phyloP scores from a whole-genome alignment of 1,284 basidiomycete species.

The Amylostereum areolatum region DNA sequence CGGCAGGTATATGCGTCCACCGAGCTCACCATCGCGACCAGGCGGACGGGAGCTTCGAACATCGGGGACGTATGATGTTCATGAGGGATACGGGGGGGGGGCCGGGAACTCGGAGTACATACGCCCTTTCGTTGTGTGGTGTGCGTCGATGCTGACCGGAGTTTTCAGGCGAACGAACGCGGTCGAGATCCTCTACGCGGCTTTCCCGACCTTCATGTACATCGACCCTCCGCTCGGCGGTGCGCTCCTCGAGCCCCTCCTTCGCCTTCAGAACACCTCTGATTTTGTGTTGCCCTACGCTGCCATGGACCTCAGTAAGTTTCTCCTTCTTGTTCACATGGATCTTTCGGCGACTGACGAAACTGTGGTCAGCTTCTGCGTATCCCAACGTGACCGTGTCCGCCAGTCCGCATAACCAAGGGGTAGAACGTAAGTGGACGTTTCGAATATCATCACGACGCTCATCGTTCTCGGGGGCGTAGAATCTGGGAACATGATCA shows the following conservation, averaged over 20 bases:
- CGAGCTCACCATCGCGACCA: constrained; percentile 6
- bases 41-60: not conserved
- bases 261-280: constrained; percentile 31
- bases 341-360: constrained; percentile 1
- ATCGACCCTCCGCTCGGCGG: constrained; percentile 35
- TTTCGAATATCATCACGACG: not conserved
- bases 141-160: not conserved
- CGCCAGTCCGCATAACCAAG: constrained; percentile 15
- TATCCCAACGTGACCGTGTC: constrained; percentile 18
- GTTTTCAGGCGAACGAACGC: constrained; percentile 15
- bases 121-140: not conserved
- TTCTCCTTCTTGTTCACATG: not conserved
- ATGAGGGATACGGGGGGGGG: constrained; percentile 42
- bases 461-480: constrained; percentile 2
- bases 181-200: constrained; percentile 40
- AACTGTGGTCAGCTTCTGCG: constrained; percentile 3
- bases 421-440: constrained; percentile 15
- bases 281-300: constrained; percentile 26
- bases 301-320: constrained; percentile 33
- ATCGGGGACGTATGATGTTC: constrained; percentile 27
- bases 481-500: constrained; percentile 34
- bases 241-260: constrained; percentile 35
- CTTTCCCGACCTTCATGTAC: constrained; percentile 40
- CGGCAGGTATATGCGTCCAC: constrained; percentile 2
- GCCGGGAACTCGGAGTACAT: constrained; percentile 4